These are phyloP conservation scores for Chlamydomonas sphaeroides DNA, from an alignment of 139 green algal species.

Conservation along the genomic window DNA sequence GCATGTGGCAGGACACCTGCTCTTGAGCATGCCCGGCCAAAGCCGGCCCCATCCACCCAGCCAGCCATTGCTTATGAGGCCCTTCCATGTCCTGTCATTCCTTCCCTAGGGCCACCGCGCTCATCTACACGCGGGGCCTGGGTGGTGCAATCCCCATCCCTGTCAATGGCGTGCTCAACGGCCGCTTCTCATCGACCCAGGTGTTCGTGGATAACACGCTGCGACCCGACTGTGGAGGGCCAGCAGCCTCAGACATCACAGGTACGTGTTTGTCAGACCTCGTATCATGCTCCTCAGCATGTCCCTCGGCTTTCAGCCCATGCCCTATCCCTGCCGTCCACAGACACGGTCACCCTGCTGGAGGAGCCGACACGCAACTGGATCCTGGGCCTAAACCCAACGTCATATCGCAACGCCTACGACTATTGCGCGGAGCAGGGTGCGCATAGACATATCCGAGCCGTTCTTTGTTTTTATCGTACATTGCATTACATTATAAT, in stretches of 20 bases:
- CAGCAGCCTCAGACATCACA: neutral
- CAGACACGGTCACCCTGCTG: neutral
- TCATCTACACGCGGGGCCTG: slow-evolving; percentile 5
- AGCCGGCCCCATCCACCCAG: too few species aligned
- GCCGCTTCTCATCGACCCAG: neutral
- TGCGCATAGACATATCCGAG: too few species aligned
- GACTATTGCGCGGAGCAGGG: neutral
- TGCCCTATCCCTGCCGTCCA: too few species aligned
- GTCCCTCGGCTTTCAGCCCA: too few species aligned
- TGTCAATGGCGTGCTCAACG: neutral
- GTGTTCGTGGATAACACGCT: neutral
- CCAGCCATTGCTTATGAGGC: too few species aligned
- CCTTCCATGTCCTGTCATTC: too few species aligned
- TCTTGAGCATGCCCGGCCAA: too few species aligned
- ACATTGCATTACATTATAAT: too few species aligned
- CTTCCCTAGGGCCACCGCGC: neutral
- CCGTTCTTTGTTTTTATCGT: too few species aligned
- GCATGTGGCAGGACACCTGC: too few species aligned
- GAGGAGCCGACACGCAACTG: neutral
- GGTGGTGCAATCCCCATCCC: neutral
- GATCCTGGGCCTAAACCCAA: slow-evolving; percentile 1
- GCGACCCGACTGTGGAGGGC: neutral
- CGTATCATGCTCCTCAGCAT: too few species aligned
- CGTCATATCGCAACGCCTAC: slow-evolving; percentile 8
- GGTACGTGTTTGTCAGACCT: too few species aligned